Evolutionary conservation across 208 protist genomes (phyloP).

Genomic region (Crithidia fasciculata): DNA sequence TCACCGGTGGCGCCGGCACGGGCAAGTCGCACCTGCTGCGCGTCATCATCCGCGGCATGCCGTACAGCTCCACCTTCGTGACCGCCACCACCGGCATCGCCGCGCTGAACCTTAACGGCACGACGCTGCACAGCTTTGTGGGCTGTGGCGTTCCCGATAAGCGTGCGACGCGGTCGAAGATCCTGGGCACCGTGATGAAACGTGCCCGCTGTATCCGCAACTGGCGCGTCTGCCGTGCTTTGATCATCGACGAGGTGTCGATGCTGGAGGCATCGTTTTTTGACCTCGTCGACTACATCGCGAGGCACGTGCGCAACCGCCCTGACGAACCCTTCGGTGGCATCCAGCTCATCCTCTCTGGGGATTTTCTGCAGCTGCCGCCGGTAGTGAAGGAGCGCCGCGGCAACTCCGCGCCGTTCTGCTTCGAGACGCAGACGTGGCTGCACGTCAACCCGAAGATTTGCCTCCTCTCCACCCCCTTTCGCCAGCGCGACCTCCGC

Average conservation of each 20-base stretch:
- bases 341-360: slow-evolving; percentile 92
- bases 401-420: slow-evolving; percentile 34
- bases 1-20: slow-evolving; percentile 89
- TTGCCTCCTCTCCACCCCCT: slow-evolving; percentile 66
- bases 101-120: slow-evolving; percentile 85
- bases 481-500: slow-evolving; percentile 63
- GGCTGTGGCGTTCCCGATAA: slow-evolving; percentile 70
- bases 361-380: slow-evolving; percentile 94
- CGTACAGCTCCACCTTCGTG: slow-evolving; percentile 59
- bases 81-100: slow-evolving; percentile 90
- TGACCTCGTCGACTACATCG: slow-evolving; percentile 80
- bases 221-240: slow-evolving; percentile 65
- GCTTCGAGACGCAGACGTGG: slow-evolving; percentile 84
- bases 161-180: slow-evolving; percentile 13
- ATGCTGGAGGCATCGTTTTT: slow-evolving; percentile 89
- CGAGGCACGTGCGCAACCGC: slow-evolving; percentile 62
- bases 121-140: slow-evolving; percentile 87
- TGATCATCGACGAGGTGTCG: slow-evolving; percentile 94
- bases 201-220: slow-evolving; percentile 36
- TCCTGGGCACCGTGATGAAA: slow-evolving; percentile 38
- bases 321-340: slow-evolving; percentile 83
- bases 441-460: slow-evolving; percentile 55
- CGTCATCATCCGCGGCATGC: slow-evolving; percentile 65
- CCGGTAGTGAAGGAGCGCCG: slow-evolving; percentile 53
- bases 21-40: slow-evolving; percentile 89